Base-by-base conservation (phyloP, 2,329 filamentous ascomycete species). In the Chrysosporium keratinophilum region DNA sequence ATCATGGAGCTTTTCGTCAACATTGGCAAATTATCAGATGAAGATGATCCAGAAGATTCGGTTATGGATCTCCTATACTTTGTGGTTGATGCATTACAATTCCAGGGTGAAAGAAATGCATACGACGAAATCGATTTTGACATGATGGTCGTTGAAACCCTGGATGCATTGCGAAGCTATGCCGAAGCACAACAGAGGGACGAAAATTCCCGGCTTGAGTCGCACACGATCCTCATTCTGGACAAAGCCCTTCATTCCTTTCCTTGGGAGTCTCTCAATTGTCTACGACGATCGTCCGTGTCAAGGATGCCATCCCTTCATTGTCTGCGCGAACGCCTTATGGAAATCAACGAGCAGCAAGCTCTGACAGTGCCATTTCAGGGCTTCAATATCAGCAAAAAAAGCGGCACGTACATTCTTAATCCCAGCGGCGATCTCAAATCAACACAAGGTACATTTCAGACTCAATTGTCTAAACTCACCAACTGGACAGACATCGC, bases 111-210 rank as follows among this genome's bases (percentile, higher is more conserved):
- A 71, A 81, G 83, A 46, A 98, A 97, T 65, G 93, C 94, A 0
- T 96, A 96, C 69, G 93, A 98, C 62, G 93, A 98, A 71, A 87
- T 98, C 58, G 91, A 97, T 68, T 95, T 97, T 65, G 93, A 98
- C 61, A 74, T 78, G 60, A 94, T 98, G 81, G 82, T 90, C 4
- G 78, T 97, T 39, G 89, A 95, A 62, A 88, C 87, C 0, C 79
- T 88, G 39, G 91, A 96, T 69, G 88, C 89, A 1, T 73, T 98
- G 23, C 81, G 83, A 48, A 79, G 81, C 0, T 96, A 96, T 64
- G 84, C 95, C 63, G 76, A 77, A 52, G 69, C 68, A 33, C 51
- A 56, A 46, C 41, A 35, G 40, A 44, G 46, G 23, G 50, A 54
- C 11, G 48, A 52, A 33, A 19, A 17, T 5, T 14, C 19, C 20